Base-by-base conservation (phyloP, 2,329 filamentous ascomycete species). In the Sclerotinia spermophila region DNA sequence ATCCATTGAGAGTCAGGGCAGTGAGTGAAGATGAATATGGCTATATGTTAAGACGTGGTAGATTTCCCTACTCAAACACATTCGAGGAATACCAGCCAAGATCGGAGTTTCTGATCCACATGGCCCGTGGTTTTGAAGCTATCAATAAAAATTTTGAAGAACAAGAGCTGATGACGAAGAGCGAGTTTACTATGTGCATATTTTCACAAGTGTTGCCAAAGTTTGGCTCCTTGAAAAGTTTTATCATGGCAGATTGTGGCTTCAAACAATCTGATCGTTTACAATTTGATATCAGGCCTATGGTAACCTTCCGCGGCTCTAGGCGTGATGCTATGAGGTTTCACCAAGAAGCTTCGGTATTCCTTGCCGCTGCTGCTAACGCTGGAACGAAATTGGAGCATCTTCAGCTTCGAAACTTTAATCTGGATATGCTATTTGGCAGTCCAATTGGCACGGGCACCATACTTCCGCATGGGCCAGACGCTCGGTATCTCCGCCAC, bases 171-270 rank as follows among this genome's bases (percentile, higher is more conserved):
- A 67, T 58, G n/a, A 3, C 3, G 48, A 42, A n/a, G 53, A 30
- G 48, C 21, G 3, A 42, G 24, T 58, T 17, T 3, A 40, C 35
- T 67, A 17, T 1, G 1, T 45, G 2, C 5, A 8, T 42, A 21
- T 30, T 42, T 33, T 58, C 35, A 42, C 38, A 67, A 24, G 35
- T n/a, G n/a, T 21, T 56, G 17, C 45, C 45, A 40, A 67, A 40
- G 1, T 10, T 56, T n/a, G 33, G 17, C 17, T 21, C 24, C 1
- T 24, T 56, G 64, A 42, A 27, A 21, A 1, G 2, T 0, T 40
- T 55, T 0, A 17, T 4, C 1, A 15, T 40, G 60, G 11, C 7
- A 51, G 1, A 0, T 5, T 1, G 13, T 3, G 0, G 1, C 6
- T 5, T 1, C 7, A 1, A 27, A 2, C 30, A 19, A 48, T 19